Percentiles rank a stretch among this genome's conserved stretches.
Conservation (phyloP, 306 rosid species). For the Psophocarpus tetragonolobus region DNA sequence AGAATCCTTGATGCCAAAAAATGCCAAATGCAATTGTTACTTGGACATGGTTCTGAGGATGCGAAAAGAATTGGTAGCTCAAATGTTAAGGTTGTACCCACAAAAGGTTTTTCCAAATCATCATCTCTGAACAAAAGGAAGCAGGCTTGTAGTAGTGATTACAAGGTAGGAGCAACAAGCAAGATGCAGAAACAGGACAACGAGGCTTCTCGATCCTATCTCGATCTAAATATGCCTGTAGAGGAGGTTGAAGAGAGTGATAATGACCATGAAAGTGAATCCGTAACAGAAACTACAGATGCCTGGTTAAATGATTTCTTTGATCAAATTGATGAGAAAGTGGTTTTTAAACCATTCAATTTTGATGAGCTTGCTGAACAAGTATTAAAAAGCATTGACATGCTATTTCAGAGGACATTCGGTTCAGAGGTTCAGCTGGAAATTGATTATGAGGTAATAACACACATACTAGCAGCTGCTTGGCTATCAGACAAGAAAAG, state of each 20-base stretch:
- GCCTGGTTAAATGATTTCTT: conserved; percentile 69
- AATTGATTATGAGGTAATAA: conserved; percentile 64
- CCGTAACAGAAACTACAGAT: conserved; percentile 49
- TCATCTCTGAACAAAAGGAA: conserved; percentile 60
- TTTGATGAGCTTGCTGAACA: conserved; percentile 61
- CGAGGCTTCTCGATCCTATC: conserved; percentile 57
- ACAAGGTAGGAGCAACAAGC: conserved; percentile 27
- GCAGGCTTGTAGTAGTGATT: conserved; percentile 40
- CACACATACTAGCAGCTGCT: conserved; percentile 82
- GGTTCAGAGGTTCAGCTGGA: conserved; percentile 55
- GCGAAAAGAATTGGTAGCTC: conserved; percentile 30
- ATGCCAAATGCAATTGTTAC: conserved; percentile 62
- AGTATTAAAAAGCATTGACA: conserved; percentile 46
- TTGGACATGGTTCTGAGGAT: conserved; percentile 42
- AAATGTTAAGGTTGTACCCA: conserved; percentile 52
- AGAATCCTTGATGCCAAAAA: conserved; percentile 65
- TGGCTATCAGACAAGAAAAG: conserved; percentile 66
- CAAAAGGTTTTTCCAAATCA: conserved; percentile 39
- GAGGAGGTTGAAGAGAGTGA: conserved; percentile 52
- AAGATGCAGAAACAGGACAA: conserved; percentile 47
- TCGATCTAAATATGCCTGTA: conserved; percentile 79
- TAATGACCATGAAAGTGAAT: conserved; percentile 52
- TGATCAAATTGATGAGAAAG: conserved; percentile 51
- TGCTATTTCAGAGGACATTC: conserved; percentile 44
- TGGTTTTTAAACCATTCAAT: conserved; percentile 63